These are phyloP conservation scores for Sordaria brevicollis DNA, from an alignment of 495 filamentous ascomycete genomes.

Conservation along the genomic window DNA sequence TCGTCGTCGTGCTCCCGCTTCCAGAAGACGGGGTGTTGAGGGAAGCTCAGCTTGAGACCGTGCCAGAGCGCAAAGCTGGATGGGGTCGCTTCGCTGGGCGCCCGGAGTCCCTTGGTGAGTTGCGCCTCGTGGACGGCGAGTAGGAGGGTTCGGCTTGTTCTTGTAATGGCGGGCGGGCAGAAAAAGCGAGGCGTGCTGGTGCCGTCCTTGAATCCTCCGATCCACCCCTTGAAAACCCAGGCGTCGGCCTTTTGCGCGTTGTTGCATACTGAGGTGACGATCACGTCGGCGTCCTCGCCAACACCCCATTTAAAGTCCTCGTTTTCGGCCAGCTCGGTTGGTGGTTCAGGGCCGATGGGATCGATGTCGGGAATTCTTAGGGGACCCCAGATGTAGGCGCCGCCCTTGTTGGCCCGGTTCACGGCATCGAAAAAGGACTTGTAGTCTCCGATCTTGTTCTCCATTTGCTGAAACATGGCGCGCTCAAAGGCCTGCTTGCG, in stretches of 20 bases:
- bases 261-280: constrained; percentile 42
- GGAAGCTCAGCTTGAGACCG: constrained; percentile 29
- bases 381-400: constrained; percentile 51
- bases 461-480: constrained; percentile 30
- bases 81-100: constrained; percentile 29
- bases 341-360: constrained; percentile 35
- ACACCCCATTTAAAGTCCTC: constrained; percentile 49
- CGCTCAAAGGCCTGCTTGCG: constrained; percentile 33
- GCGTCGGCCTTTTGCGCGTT: constrained; percentile 30
- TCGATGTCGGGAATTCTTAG: constrained; percentile 38
- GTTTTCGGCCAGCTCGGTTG: constrained; percentile 23
- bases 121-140: constrained; percentile 23
- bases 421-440: constrained; percentile 13
- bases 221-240: constrained; percentile 41
- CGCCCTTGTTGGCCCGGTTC: constrained; percentile 13
- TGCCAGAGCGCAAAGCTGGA: constrained; percentile 32
- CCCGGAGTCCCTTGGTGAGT: constrained; percentile 12
- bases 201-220: constrained; percentile 27
- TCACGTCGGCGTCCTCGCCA: constrained; percentile 48
- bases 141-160: constrained; percentile 15
- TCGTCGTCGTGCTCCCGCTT: constrained; percentile 9
- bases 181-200: constrained; percentile 19
- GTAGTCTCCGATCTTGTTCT: constrained; percentile 16
- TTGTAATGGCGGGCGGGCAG: constrained; percentile 25
- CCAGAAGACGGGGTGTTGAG: constrained; percentile 25